Evolutionary conservation across 1,284 basidiomycete genomes (phyloP).

Genomic region (Fomes fomentarius): DNA sequence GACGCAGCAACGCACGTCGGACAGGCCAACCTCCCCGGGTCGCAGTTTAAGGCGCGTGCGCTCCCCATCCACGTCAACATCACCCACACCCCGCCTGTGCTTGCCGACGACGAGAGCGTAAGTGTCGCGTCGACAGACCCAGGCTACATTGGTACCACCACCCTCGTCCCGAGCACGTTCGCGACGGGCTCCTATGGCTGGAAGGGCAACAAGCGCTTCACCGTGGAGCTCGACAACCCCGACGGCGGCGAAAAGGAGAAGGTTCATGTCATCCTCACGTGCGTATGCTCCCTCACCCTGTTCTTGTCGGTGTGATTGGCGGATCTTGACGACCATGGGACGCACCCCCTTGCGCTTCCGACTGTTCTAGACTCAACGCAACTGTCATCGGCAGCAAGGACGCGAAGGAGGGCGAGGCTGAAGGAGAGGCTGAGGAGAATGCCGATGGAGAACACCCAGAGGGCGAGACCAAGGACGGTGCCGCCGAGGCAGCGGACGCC

Average conservation of each 20-base stretch:
- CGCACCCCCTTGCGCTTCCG: neutral
- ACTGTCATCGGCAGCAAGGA: constrained; percentile 77
- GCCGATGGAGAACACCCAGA: constrained; percentile 10
- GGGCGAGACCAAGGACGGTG: constrained; percentile 13
- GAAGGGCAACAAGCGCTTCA: constrained; percentile 74
- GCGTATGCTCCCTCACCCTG: constrained; percentile 41
- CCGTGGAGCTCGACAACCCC: constrained; percentile 59
- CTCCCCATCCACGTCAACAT: constrained; percentile 69
- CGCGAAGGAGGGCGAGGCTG: constrained; percentile 43
- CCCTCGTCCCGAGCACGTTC: constrained; percentile 62
- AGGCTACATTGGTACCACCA: constrained; percentile 61
- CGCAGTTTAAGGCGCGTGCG: constrained; percentile 65
- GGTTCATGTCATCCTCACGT: constrained; percentile 79
- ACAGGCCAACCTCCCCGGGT: constrained; percentile 50
- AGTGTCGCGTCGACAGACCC: constrained; percentile 50
- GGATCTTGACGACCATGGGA: constrained; percentile 8
- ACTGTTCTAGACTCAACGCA: constrained; percentile 64
- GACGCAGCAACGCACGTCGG: too few species aligned
- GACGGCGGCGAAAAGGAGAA: constrained; percentile 59
- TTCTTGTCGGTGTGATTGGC: neutral
- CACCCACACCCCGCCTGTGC: constrained; percentile 65
- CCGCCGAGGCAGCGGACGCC: constrained; percentile 2
- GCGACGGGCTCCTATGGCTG: constrained; percentile 79
- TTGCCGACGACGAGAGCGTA: constrained; percentile 41
- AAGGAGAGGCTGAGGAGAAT: constrained; percentile 26